Evolutionary conservation across 2,329 filamentous ascomycete genomes (phyloP).

Genomic region (Capronia epimyces): DNA sequence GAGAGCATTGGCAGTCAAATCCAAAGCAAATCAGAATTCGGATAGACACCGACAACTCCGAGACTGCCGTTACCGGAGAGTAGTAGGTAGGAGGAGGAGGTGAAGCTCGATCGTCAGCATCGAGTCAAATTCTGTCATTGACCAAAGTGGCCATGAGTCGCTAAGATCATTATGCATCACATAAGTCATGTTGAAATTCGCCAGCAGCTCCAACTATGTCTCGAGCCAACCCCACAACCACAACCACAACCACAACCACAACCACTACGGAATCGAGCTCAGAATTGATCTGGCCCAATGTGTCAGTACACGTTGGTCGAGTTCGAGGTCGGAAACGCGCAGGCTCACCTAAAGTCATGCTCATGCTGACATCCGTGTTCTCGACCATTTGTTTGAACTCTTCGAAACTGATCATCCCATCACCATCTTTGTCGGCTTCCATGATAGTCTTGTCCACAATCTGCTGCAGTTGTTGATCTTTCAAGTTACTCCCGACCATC

Average conservation of each 20-base stretch:
- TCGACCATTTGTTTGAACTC: slow-evolving; percentile 99
- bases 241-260: no score
- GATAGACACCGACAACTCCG: no score
- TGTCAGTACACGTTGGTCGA: background rate
- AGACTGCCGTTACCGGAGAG: no score
- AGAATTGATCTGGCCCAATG: slow-evolving; percentile 17
- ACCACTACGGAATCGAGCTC: background rate
- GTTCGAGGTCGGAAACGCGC: background rate
- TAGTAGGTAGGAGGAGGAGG: slow-evolving; percentile 13
- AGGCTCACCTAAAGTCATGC: slow-evolving; percentile 59
- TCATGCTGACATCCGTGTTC: slow-evolving; percentile 70
- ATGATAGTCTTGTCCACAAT: slow-evolving; percentile 99
- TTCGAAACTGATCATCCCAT: slow-evolving; percentile 98
- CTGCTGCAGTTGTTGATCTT: slow-evolving; percentile 96
- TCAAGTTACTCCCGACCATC: slow-evolving; percentile 99
- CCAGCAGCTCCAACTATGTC: background rate
- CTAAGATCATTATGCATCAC: slow-evolving; percentile 6
- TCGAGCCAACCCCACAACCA: background rate
- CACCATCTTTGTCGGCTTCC: slow-evolving; percentile 93
- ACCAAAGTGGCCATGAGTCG: background rate
- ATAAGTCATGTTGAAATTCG: background rate
- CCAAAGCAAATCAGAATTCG: no score
- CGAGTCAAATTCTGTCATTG: background rate
- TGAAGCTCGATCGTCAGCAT: slow-evolving; percentile 17
- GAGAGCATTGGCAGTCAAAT: no score